Base-by-base conservation (phyloP, 78 protist species). In the Speleostelium caveatum region DNA sequence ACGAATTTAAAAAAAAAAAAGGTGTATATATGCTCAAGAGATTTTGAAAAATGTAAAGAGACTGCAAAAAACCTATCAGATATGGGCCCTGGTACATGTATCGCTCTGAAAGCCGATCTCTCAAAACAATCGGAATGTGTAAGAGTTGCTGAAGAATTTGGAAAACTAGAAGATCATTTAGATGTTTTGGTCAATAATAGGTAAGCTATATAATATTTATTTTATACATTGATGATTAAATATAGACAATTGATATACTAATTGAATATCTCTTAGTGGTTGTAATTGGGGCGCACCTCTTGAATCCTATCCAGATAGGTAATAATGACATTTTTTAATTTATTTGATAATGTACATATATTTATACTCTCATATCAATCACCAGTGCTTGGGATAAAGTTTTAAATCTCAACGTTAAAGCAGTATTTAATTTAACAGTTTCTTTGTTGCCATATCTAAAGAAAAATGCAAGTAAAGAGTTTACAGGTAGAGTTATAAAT, bases 351-450 rank as follows among this genome's bases (percentile, higher is more conserved):
- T n/a, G n/a, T n/a, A n/a, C n/a, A n/a, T n/a, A n/a, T n/a, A n/a
- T n/a, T n/a, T n/a, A n/a, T n/a, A n/a, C n/a, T n/a, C n/a, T n/a
- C n/a, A n/a, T n/a, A n/a, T n/a, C n/a, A n/a, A n/a, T n/a, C n/a
- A n/a, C n/a, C n/a, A n/a, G n/a, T n/a, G 93, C 86, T n/a, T 93
- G 94, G 94, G 96, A 93, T 65, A 86, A 87, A 59, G 86, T 93
- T 22, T 26, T 93, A 35, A 41, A 24, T 26, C 53, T 93, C 49
- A 93, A 93, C 66, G 88, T 93, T 28, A 93, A 87, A 38, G 88
- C 94, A 5, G 89, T 63, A 10, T 93, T 93, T 63, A 53, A 87
- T 55, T 19, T 79, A 4, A 77, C 83, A 16, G 69, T 72, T 5
- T 49, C 63, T n/a, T 59, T 58, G 38, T 49, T 93, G 21, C 89